Evolutionary conservation across 768 basidiomycete species (phyloP).

Genomic region (Arthromyces matolae): DNA sequence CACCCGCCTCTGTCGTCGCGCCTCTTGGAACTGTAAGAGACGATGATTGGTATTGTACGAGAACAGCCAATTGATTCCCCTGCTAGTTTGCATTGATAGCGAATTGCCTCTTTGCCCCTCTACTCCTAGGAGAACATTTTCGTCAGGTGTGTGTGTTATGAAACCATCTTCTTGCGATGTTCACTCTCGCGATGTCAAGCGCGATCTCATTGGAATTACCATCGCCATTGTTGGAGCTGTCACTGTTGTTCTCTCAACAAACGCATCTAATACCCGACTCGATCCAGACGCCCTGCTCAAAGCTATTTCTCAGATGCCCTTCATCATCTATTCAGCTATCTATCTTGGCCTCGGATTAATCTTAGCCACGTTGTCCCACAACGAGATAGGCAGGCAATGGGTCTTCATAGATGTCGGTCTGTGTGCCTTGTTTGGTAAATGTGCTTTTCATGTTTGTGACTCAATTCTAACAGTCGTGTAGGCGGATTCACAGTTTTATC

Average conservation of each 20-base stretch:
- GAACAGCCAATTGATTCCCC: conserved; percentile 8
- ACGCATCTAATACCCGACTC: conserved; percentile 66
- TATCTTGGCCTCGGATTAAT: conserved; percentile 55
- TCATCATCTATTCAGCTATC: conserved; percentile 69
- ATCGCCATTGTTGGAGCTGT: conserved; percentile 86
- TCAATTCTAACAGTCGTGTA: conserved; percentile 22
- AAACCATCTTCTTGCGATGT: conserved; percentile 7
- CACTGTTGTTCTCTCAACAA: conserved; percentile 84
- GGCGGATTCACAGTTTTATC: conserved; percentile 94
- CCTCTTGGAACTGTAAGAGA: conserved; percentile 86
- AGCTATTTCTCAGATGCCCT: conserved; percentile 69
- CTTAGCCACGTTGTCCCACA: conserved; percentile 65
- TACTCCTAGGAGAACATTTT: conserved; percentile 81
- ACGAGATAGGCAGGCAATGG: conserved; percentile 54
- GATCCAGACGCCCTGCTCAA: conserved; percentile 61
- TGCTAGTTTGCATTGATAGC: conserved; percentile 84
- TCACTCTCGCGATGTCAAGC: conserved; percentile 36
- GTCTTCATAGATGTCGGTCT: conserved; percentile 86
- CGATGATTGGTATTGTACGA: conserved; percentile 4
- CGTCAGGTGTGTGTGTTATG: conserved; percentile 55
- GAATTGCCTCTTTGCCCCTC: conserved; percentile 90
- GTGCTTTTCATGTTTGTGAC: too few relatives aligned
- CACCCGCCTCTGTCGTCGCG: conserved; percentile 90
- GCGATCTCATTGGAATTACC: conserved; percentile 72
- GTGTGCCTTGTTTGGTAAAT: conserved; percentile 84